Percentiles rank a stretch among this genome's conserved stretches.
These are phyloP conservation scores for Xylaria sp. DNA, from an alignment of 2,329 filamentous ascomycete genomes.

Conservation along the genomic window DNA sequence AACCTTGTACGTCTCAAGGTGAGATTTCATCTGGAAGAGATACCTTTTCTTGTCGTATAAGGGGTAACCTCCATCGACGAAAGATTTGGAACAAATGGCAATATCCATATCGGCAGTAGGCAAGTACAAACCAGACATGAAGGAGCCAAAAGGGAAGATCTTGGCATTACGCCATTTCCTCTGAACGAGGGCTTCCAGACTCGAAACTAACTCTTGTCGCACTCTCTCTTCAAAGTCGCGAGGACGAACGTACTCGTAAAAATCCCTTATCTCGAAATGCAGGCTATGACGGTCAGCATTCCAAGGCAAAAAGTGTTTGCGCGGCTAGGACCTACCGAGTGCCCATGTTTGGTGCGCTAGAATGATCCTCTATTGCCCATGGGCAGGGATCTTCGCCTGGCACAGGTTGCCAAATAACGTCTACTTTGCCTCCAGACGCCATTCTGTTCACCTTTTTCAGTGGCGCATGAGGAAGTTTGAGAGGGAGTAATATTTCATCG, in stretches of 20 bases:
- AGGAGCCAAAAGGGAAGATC: conserved; percentile 89
- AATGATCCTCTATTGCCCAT: conserved; percentile 71
- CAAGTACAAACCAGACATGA: conserved; percentile 80
- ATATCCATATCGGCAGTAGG: conserved; percentile 92
- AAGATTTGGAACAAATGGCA: conserved; percentile 75
- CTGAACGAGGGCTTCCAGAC: conserved; percentile 71
- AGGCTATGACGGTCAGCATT: conserved; percentile 63
- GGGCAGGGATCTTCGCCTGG: conserved; percentile 63
- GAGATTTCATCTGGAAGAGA: conserved; percentile 71
- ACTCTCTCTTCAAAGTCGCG: conserved; percentile 80
- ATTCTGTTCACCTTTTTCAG: conserved; percentile 64
- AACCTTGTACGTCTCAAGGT: conserved; percentile 67
- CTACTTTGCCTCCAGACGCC: conserved; percentile 61
- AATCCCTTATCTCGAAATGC: conserved; percentile 90
- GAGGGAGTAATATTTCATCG: conserved; percentile 64
- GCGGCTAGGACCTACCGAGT: conserved; percentile 62
- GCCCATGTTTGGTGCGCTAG: conserved; percentile 62
- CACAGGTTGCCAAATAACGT: conserved; percentile 63
- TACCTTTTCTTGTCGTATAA: conserved; percentile 63
- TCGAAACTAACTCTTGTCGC: conserved; percentile 76
- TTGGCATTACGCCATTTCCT: conserved; percentile 69
- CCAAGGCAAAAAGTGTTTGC: background rate
- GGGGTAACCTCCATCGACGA: conserved; percentile 63
- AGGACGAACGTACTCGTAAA: conserved; percentile 86
- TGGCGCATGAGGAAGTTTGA: conserved; percentile 65